Evolutionary conservation across 2,329 filamentous ascomycete species (phyloP), one percentile per base, ranked within the genome.

Genomic region (Hypocreales sp.): DNA sequence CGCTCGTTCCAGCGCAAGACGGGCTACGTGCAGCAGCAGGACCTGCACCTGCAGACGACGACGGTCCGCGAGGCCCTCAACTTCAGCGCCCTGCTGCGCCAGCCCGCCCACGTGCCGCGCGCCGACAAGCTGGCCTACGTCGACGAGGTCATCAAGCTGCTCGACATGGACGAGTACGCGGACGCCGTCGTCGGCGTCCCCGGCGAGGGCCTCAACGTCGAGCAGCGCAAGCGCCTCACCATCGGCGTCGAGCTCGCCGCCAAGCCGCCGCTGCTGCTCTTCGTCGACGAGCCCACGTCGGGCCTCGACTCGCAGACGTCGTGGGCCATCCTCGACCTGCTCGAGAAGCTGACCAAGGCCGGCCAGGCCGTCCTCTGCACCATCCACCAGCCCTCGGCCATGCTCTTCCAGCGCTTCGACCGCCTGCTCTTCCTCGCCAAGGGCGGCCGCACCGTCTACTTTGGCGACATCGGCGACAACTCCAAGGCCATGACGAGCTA

Each of bases 161-260:
- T 94, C 15, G 83, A 90, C 25, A 92, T 94, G 82, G 67, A 83
- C 37, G 71, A 81, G 28, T 92, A 90, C 41, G 83, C 86, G 10
- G 84, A 92, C 47, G 86, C 86, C 11, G 65, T 93, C 24, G 82
- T 94, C 29, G 87, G 86, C 63, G 78, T 92, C 16, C 81, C 82
- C 5, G 84, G 86, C 35, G 81, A 92, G 60, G 84, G 82, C 53
- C 65, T 82, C 20, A 81, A 81, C 44, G 68, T 73, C 10, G 72
- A 77, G 42, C 72, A 77, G 49, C 61, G 71, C 27, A 76, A 76
- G 52, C 79, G 83, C 42, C 65, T 94, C 6, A 94, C 86, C 0
- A 93, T 95, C 36, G 87, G 83, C 53, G 86, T 95, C n/a, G 87
- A 95, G 49, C 67, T 95, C 15, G 86, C 83, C 22, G 87, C 87